Percentiles rank a stretch among this genome's conserved stretches.
Evolutionary conservation across 1,139 yeast species (phyloP).

Genomic region (Candida sp.): DNA sequence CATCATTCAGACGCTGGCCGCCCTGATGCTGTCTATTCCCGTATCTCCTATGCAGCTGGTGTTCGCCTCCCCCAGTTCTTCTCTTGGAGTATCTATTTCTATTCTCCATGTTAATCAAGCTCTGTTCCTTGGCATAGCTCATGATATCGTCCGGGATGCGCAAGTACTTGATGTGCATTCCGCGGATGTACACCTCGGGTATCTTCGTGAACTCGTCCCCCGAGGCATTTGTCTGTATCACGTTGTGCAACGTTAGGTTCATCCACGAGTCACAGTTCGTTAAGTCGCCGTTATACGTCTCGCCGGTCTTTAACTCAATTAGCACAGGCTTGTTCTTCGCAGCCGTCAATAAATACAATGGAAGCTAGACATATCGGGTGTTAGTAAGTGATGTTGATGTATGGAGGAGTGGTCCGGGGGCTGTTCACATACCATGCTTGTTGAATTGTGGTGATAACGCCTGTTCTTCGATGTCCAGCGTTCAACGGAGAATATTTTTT

Average conservation of each 20-base stretch:
- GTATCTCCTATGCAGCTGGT: slow-evolving; percentile 9
- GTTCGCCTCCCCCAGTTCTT: slow-evolving; percentile 33
- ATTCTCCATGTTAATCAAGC: slow-evolving; percentile 55
- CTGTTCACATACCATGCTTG: neutral
- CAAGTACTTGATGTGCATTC: slow-evolving; percentile 65
- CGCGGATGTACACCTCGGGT: slow-evolving; percentile 84
- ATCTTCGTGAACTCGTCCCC: slow-evolving; percentile 72
- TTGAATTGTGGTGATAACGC: neutral
- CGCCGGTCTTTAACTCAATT: slow-evolving; percentile 94
- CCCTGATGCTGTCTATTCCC: slow-evolving; percentile 6
- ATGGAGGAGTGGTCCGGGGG: neutral
- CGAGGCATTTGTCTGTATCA: slow-evolving; percentile 70
- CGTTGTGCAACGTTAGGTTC: slow-evolving; percentile 87
- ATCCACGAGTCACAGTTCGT: slow-evolving; percentile 94
- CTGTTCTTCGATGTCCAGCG: neutral
- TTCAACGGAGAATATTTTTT: too few species aligned
- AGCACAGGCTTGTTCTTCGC: slow-evolving; percentile 89
- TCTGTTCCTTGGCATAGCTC: slow-evolving; percentile 80
- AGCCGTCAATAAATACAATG: slow-evolving; percentile 87
- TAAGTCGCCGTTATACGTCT: slow-evolving; percentile 83
- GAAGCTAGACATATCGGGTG: slow-evolving; percentile 53
- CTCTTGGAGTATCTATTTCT: slow-evolving; percentile 52
- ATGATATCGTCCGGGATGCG: slow-evolving; percentile 62
- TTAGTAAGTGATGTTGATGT: neutral
- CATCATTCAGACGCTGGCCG: slow-evolving; percentile 4